Percentiles rank a stretch among this genome's conserved stretches.
Evolutionary conservation across 768 basidiomycete species (phyloP).

Genomic region (Chlorophyllum brunneum): DNA sequence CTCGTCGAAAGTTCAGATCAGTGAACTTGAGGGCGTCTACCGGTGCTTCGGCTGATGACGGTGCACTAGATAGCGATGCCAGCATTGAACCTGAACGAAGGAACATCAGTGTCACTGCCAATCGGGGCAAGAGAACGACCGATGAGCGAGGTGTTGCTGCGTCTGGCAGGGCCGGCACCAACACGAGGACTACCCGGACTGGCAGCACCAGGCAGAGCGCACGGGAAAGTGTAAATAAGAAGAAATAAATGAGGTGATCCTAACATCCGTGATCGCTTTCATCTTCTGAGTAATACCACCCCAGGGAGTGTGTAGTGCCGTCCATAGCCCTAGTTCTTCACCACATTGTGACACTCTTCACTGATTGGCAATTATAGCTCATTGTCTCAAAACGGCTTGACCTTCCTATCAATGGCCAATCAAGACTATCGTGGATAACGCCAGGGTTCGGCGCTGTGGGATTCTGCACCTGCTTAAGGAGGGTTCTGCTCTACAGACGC

Average conservation of each 20-base stretch:
- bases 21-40: neutral
- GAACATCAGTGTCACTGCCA: neutral
- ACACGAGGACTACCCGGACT: neutral
- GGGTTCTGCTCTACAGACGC: no score
- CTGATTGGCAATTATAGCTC: no score
- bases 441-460: no score
- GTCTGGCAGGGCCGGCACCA: neutral
- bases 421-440: no score
- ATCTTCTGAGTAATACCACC: neutral
- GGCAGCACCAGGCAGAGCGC: neutral
- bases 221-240: neutral
- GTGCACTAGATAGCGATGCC: neutral
- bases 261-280: neutral
- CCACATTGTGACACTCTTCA: no score
- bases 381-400: no score
- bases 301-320: no score
- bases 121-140: conserved; percentile 3
- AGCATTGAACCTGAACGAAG: neutral
- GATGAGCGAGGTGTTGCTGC: conserved; percentile 1
- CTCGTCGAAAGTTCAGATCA: conserved; percentile 61
- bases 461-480: no score
- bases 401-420: no score
- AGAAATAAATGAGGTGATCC: neutral
- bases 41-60: conserved; percentile 2
- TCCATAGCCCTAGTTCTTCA: no score